Evolutionary conservation across 371 early-diverging fungal genomes (phyloP).

Genomic region (Dipsacomyces acuminosporus): DNA sequence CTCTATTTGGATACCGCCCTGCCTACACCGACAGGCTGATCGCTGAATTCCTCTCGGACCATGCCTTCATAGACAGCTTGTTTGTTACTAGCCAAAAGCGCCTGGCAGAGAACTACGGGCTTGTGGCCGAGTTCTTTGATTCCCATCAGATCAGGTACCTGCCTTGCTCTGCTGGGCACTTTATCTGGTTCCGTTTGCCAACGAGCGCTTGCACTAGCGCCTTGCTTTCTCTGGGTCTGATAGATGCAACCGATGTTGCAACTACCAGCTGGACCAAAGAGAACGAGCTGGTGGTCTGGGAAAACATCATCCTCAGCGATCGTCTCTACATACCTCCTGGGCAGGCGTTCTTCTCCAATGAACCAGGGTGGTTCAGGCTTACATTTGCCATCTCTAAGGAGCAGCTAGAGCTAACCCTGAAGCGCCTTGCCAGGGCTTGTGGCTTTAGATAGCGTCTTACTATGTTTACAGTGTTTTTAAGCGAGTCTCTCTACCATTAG

Average conservation of each 20-base stretch:
- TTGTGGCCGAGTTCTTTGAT: constrained; percentile 46
- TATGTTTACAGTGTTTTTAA: too few relatives aligned
- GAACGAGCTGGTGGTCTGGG: constrained; percentile 44
- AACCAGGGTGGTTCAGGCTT: constrained; percentile 66
- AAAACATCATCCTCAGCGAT: constrained; percentile 46
- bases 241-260: constrained; percentile 17
- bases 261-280: constrained; percentile 48
- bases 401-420: constrained; percentile 49
- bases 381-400: constrained; percentile 51
- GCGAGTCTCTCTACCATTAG: too few relatives aligned
- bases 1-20: constrained; percentile 56
- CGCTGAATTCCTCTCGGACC: constrained; percentile 54
- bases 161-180: constrained; percentile 63
- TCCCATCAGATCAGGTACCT: constrained; percentile 51
- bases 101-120: constrained; percentile 52
- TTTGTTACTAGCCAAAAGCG: constrained; percentile 53
- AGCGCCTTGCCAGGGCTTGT: constrained; percentile 37
- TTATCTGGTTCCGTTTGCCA: constrained; percentile 59
- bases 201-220: constrained; percentile 18
- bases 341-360: constrained; percentile 54
- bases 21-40: constrained; percentile 56
- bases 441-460: too few relatives aligned
- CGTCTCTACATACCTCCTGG: constrained; percentile 63
- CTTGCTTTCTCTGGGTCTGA: constrained; percentile 8
- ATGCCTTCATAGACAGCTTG: constrained; percentile 56